Conservation (phyloP, 1,284 basidiomycete species). For the Tremellales sp. region DNA sequence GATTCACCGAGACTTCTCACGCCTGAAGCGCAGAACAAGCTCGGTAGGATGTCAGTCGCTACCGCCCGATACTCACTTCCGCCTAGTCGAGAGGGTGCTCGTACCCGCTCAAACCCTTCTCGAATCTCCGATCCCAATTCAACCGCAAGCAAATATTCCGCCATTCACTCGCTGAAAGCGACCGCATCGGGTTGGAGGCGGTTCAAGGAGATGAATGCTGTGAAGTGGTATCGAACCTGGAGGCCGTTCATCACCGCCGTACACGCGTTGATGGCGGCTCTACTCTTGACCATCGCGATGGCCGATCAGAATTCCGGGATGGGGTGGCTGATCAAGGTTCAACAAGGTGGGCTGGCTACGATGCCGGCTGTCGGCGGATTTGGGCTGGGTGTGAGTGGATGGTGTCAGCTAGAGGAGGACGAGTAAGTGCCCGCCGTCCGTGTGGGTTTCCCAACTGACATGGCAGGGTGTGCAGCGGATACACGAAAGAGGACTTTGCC, state of each 20-base stretch:
- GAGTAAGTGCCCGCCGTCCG: background rate
- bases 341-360: slow-evolving; percentile 16
- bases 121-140: background rate
- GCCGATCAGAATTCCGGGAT: slow-evolving; percentile 1
- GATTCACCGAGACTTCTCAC: slow-evolving; percentile 15
- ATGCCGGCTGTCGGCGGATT: slow-evolving; percentile 3
- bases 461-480: slow-evolving; percentile 2
- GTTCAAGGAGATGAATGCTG: slow-evolving; percentile 1
- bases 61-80: slow-evolving; percentile 28
- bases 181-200: background rate
- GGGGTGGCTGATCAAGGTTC: slow-evolving; percentile 8
- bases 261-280: slow-evolving; percentile 11
- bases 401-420: slow-evolving; percentile 19
- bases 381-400: slow-evolving; percentile 22
- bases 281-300: slow-evolving; percentile 20
- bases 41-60: slow-evolving; percentile 37
- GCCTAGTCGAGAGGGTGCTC: background rate
- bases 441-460: background rate
- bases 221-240: slow-evolving; percentile 16
- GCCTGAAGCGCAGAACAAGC: slow-evolving; percentile 19
- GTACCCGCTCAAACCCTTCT: background rate
- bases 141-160: background rate
- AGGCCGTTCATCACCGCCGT: slow-evolving; percentile 19
- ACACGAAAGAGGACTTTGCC: slow-evolving; percentile 18
- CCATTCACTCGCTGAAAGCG: background rate